These are phyloP conservation scores for Lentinus polychrous DNA, from an alignment of 1,284 basidiomycete species.

Conservation along the genomic window DNA sequence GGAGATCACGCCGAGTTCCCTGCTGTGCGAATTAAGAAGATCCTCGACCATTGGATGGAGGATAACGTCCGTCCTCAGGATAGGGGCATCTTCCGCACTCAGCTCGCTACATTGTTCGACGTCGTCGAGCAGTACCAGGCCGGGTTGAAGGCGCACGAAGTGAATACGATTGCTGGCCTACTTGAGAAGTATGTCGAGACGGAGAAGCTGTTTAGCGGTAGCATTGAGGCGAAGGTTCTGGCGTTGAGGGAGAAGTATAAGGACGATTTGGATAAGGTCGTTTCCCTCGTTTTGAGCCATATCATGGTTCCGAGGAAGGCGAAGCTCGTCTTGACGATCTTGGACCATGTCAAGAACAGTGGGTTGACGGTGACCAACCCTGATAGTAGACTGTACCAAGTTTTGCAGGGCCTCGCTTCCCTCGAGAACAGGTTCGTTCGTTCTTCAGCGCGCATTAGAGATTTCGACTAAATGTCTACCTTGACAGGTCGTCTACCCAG, in stretches of 20 bases:
- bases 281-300: conserved; percentile 87
- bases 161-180: conserved; percentile 65
- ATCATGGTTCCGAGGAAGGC: conserved; percentile 93
- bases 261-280: conserved; percentile 87
- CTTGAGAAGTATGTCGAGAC: conserved; percentile 76
- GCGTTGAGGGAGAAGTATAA: conserved; percentile 89
- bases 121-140: conserved; percentile 79
- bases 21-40: conserved; percentile 72
- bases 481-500: conserved; percentile 73
- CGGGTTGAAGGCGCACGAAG: conserved; percentile 87
- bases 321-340: conserved; percentile 77
- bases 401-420: conserved; percentile 74
- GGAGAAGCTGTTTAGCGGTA: conserved; percentile 88
- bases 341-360: conserved; percentile 84
- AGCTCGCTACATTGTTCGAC: conserved; percentile 68
- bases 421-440: conserved; percentile 75
- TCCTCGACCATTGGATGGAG: conserved; percentile 81
- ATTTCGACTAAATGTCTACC: conserved; percentile 4
- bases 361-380: conserved; percentile 68
- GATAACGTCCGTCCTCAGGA: conserved; percentile 80
- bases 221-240: conserved; percentile 90
- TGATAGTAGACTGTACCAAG: conserved; percentile 63
- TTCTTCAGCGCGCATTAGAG: conserved; percentile 4
- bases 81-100: conserved; percentile 66
- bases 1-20: conserved; percentile 79